Conservation (phyloP, 225 moss, liverwort and hornwort species). For the Asterella californica region DNA sequence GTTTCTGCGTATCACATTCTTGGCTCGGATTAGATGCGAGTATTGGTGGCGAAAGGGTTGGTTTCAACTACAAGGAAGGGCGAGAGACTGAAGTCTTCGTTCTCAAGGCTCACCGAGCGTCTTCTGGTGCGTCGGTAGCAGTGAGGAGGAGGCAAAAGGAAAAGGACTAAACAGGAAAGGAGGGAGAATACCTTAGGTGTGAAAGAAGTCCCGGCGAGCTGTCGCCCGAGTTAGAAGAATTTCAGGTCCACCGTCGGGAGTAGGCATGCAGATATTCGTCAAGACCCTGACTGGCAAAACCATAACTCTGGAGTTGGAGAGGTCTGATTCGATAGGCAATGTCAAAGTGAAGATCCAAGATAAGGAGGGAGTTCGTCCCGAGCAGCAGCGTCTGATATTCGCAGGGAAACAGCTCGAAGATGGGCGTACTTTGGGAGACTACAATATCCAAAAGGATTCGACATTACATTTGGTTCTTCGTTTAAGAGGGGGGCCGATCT, state of each 20-base stretch:
- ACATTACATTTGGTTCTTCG: constrained; percentile 26
- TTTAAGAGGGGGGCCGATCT: constrained; percentile 20
- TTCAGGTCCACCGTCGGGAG: constrained; percentile 3
- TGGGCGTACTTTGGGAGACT: constrained; percentile 27
- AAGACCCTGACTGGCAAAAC: constrained; percentile 26
- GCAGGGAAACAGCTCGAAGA: constrained; percentile 31
- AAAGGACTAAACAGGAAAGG: neutral
- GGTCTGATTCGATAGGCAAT: constrained; percentile 22
- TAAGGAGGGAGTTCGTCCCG: constrained; percentile 26
- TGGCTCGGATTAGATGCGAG: neutral
- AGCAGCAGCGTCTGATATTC: constrained; percentile 23
- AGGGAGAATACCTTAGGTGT: neutral
- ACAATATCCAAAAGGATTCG: constrained; percentile 24
- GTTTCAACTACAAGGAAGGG: neutral
- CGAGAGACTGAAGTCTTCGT: neutral
- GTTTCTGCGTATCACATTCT: neutral
- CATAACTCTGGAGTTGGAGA: constrained; percentile 17
- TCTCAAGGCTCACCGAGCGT: neutral
- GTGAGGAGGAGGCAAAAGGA: neutral
- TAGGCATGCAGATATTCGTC: constrained; percentile 26
- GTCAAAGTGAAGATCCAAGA: constrained; percentile 30
- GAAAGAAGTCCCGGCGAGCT: neutral
- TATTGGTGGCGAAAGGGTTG: neutral
- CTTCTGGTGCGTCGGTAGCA: neutral
- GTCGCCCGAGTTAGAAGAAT: neutral